Percentiles rank a stretch among this genome's conserved stretches.
phyloP scores from a whole-genome alignment of 495 filamentous ascomycete species.

The Sporormia fimetaria region DNA sequence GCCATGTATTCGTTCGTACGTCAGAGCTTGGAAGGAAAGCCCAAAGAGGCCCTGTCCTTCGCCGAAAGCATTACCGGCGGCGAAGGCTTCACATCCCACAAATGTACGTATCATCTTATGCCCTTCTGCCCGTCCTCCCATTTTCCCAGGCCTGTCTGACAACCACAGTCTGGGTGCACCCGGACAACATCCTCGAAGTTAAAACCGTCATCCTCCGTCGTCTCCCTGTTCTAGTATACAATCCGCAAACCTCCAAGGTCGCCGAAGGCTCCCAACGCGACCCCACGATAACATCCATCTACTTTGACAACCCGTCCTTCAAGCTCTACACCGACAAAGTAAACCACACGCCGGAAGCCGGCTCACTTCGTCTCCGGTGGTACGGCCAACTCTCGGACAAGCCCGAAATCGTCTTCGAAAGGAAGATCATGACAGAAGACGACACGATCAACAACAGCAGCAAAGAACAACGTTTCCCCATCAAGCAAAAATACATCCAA shows the following conservation, averaged over 20 bases:
- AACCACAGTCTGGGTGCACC: conserved; percentile 74
- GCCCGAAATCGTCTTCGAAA: conserved; percentile 73
- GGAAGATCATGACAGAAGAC: conserved; percentile 70
- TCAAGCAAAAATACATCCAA: conserved; percentile 91
- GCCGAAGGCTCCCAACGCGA: conserved; percentile 65
- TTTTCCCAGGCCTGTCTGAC: background rate
- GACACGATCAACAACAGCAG: conserved; percentile 52
- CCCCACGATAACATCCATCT: conserved; percentile 86
- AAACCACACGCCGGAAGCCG: conserved; percentile 59
- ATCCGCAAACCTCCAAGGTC: conserved; percentile 67
- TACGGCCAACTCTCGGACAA: conserved; percentile 70
- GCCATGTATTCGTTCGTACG: conserved; percentile 92
- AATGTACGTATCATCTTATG: conserved; percentile 49
- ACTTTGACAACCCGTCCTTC: conserved; percentile 85
- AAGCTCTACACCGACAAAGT: conserved; percentile 78
- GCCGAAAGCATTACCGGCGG: conserved; percentile 36
- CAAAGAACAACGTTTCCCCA: conserved; percentile 61
- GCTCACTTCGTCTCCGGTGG: conserved; percentile 82
- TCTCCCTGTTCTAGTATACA: conserved; percentile 85
- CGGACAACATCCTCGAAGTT: conserved; percentile 87
- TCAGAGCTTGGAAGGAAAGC: conserved; percentile 57
- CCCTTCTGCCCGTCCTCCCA: no score
- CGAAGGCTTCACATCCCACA: conserved; percentile 77
- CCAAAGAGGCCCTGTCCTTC: conserved; percentile 23
- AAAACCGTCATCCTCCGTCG: conserved; percentile 88